Percentiles rank a stretch among this genome's conserved stretches.
These are phyloP conservation scores for Apiotrichum gamsii DNA, from an alignment of 1,284 basidiomycete genomes.

Conservation along the genomic window DNA sequence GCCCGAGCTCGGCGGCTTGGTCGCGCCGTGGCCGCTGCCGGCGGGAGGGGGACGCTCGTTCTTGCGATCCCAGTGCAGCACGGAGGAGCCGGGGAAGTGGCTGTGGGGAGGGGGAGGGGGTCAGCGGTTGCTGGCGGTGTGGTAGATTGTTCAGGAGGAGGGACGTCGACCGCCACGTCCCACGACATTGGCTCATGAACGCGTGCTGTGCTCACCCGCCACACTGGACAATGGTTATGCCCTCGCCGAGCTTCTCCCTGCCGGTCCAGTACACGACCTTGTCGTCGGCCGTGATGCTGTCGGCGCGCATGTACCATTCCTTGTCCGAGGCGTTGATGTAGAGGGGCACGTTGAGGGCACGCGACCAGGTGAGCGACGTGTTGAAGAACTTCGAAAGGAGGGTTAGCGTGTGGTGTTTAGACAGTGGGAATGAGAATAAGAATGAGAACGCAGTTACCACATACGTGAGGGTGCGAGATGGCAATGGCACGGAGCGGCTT, in stretches of 20 bases:
- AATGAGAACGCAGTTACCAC: too few species aligned
- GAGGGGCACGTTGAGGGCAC: slow-evolving; percentile 39
- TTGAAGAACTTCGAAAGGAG: slow-evolving; percentile 49
- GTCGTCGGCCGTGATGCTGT: slow-evolving; percentile 22
- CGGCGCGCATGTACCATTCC: slow-evolving; percentile 37
- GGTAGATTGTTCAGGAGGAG: neutral
- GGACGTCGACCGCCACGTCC: neutral
- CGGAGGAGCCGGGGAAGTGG: slow-evolving; percentile 43
- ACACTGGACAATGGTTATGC: slow-evolving; percentile 38
- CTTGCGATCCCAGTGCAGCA: slow-evolving; percentile 44
- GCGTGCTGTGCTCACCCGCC: slow-evolving; percentile 35
- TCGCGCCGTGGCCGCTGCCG: slow-evolving; percentile 22
- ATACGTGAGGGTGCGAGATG: slow-evolving; percentile 46
- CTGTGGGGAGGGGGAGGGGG: slow-evolving; percentile 12
- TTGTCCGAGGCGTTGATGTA: slow-evolving; percentile 37
- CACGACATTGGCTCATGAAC: neutral
- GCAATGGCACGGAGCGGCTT: slow-evolving; percentile 40
- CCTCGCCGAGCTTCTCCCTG: slow-evolving; percentile 20
- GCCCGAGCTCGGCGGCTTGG: slow-evolving; percentile 24
- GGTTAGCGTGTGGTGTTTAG: too few species aligned
- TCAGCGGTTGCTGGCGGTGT: neutral
- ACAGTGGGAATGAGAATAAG: too few species aligned
- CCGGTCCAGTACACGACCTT: slow-evolving; percentile 33
- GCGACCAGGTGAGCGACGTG: slow-evolving; percentile 42
- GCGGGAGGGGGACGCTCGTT: slow-evolving; percentile 27